Percentiles rank a stretch among this genome's conserved stretches.
Conservation (phyloP, 176 grass and related monocot genomes). For the Triticum timopheevii region DNA sequence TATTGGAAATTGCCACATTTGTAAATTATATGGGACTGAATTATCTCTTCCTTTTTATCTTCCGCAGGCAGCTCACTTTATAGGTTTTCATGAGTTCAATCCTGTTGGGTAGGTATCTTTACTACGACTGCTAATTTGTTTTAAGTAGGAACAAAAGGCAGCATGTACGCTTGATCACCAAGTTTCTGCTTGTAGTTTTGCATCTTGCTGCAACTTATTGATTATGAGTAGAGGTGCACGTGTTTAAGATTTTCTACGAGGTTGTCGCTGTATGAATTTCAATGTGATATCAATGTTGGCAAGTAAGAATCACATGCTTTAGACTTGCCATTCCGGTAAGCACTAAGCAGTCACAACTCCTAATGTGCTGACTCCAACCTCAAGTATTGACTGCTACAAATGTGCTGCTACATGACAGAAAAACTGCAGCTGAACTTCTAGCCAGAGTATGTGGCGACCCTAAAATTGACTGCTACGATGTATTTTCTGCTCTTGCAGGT, state of each 20-base stretch:
- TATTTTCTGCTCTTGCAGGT: slow-evolving; percentile 44
- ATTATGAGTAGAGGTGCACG: not conserved
- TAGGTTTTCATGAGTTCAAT: slow-evolving; percentile 51
- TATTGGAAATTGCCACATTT: not conserved
- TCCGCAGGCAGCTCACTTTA: slow-evolving; percentile 35
- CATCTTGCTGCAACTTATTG: not conserved
- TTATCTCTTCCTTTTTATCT: slow-evolving; percentile 2
- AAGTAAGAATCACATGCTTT: not conserved
- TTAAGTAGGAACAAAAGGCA: not conserved
- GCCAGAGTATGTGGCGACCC: slow-evolving; percentile 35
- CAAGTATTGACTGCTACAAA: not conserved
- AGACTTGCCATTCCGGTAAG: not conserved
- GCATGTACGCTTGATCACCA: not conserved
- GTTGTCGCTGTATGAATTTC: not conserved
- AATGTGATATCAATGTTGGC: not conserved
- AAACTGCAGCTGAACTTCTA: slow-evolving; percentile 18
- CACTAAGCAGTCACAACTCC: not conserved
- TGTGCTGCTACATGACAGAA: slow-evolving; percentile 29
- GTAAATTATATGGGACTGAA: not conserved
- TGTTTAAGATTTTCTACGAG: not conserved
- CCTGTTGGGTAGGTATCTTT: slow-evolving; percentile 43
- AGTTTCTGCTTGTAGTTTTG: not conserved
- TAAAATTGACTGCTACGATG: slow-evolving; percentile 36
- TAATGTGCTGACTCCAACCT: not conserved
- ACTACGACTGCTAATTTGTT: slow-evolving; percentile 8